These are phyloP conservation scores for Prunus davidiana DNA, from an alignment of 306 rosid genomes.

Conservation along the genomic window DNA sequence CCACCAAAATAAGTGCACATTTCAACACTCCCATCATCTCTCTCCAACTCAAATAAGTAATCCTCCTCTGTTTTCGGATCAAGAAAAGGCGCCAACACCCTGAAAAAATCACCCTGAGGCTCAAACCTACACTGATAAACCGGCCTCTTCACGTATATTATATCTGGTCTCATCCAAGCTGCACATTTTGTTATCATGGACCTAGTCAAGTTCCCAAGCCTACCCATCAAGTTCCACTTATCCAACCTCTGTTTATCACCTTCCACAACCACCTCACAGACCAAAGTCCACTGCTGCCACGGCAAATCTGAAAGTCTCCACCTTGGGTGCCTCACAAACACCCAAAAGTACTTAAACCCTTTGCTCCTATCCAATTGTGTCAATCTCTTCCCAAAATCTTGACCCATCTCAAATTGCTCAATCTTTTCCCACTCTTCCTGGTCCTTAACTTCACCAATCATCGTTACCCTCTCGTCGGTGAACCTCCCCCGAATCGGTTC, in stretches of 20 bases:
- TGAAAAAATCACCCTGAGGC: constrained; percentile 73
- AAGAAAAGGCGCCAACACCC: constrained; percentile 57
- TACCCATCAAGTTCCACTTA: constrained; percentile 95
- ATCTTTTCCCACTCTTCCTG: constrained; percentile 92
- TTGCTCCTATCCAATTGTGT: constrained; percentile 53
- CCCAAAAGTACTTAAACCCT: constrained; percentile 68
- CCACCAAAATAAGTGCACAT: constrained; percentile 77
- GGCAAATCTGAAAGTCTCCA: constrained; percentile 75
- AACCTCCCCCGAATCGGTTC: constrained; percentile 75
- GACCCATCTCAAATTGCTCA: constrained; percentile 74
- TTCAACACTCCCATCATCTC: constrained; percentile 68
- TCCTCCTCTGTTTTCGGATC: constrained; percentile 73
- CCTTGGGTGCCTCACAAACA: constrained; percentile 74
- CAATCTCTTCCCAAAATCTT: constrained; percentile 60
- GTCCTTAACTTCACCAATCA: constrained; percentile 71
- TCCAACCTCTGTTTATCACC: constrained; percentile 79
- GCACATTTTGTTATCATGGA: constrained; percentile 70
- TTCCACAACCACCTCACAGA: constrained; percentile 73
- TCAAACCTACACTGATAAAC: constrained; percentile 83
- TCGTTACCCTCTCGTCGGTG: constrained; percentile 67
- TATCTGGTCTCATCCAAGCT: constrained; percentile 92
- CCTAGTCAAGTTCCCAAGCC: constrained; percentile 75
- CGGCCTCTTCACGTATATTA: constrained; percentile 80
- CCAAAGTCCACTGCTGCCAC: constrained; percentile 92
- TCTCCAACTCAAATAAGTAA: constrained; percentile 54